Conservation (phyloP, 2,329 filamentous ascomycete genomes). For the Orbilia javanica region DNA sequence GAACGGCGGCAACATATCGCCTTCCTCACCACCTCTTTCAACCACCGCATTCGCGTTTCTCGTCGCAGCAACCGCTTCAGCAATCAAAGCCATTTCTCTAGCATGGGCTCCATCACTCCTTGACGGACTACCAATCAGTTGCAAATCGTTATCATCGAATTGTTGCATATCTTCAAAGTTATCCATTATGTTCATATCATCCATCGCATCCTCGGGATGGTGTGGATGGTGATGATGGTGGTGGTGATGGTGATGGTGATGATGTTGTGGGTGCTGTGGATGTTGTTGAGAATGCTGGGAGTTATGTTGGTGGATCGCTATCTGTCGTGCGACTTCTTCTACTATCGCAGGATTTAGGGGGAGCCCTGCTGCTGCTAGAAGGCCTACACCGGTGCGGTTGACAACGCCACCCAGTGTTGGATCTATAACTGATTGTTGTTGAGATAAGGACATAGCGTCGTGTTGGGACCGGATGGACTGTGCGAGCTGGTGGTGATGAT, state of each 20-base stretch:
- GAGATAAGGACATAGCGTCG: constrained; percentile 55
- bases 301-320: constrained; percentile 42
- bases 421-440: constrained; percentile 35
- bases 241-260: constrained; percentile 22
- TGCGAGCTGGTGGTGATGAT: constrained; percentile 56
- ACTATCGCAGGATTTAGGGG: constrained; percentile 60
- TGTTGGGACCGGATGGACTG: constrained; percentile 55
- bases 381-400: constrained; percentile 10
- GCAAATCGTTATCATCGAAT: constrained; percentile 50
- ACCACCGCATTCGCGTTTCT: background rate
- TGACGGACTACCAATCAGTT: constrained; percentile 37
- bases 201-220: constrained; percentile 33
- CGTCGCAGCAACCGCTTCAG: constrained; percentile 18
- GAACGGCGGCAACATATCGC: constrained; percentile 30
- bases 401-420: constrained; percentile 36
- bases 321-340: constrained; percentile 59
- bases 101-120: constrained; percentile 25
- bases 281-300: constrained; percentile 33
- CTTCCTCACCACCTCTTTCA: constrained; percentile 19
- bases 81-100: constrained; percentile 36
- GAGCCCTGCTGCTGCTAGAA: constrained; percentile 15
- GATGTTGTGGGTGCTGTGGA: constrained; percentile 35
- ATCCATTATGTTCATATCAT: constrained; percentile 51
- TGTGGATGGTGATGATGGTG: constrained; percentile 35
- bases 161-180: constrained; percentile 49